These are phyloP conservation scores for Fagus sylvatica DNA, from an alignment of 306 rosid species.

Conservation along the genomic window DNA sequence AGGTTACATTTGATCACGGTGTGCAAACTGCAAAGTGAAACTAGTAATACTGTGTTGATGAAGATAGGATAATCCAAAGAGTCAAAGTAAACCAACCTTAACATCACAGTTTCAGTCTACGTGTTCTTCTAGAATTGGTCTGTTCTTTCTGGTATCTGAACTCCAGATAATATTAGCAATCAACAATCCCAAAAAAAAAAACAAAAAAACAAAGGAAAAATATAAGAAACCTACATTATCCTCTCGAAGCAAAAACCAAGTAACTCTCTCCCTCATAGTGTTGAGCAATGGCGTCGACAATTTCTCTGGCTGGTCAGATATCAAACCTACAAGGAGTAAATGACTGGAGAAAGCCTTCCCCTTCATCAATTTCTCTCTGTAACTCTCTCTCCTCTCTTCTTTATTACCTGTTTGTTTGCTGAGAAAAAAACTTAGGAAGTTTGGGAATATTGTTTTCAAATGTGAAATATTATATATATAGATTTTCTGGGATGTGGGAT, in stretches of 20 bases:
- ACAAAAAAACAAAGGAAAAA: neutral
- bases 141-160: neutral
- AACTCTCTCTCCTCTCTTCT: slow-evolving; percentile 30
- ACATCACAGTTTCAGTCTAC: neutral
- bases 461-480: neutral
- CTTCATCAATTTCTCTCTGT: slow-evolving; percentile 40
- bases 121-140: slow-evolving; percentile 17
- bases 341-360: slow-evolving; percentile 36
- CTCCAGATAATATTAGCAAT: neutral
- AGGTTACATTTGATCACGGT: too few species aligned
- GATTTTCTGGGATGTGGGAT: neutral
- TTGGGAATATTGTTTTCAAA: neutral
- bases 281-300: slow-evolving; percentile 56
- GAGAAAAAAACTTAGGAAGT: slow-evolving; percentile 9
- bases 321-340: slow-evolving; percentile 38
- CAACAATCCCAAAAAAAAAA: neutral
- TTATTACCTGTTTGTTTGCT: slow-evolving; percentile 22
- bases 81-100: neutral
- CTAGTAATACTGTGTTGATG: too few species aligned
- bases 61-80: too few species aligned
- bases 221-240: slow-evolving; percentile 5
- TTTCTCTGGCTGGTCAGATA: slow-evolving; percentile 49
- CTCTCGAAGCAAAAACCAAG: neutral
- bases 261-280: neutral
- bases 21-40: too few species aligned